Evolutionary conservation across 2,329 filamentous ascomycete species (phyloP).

Genomic region (Thelonectria olida): DNA sequence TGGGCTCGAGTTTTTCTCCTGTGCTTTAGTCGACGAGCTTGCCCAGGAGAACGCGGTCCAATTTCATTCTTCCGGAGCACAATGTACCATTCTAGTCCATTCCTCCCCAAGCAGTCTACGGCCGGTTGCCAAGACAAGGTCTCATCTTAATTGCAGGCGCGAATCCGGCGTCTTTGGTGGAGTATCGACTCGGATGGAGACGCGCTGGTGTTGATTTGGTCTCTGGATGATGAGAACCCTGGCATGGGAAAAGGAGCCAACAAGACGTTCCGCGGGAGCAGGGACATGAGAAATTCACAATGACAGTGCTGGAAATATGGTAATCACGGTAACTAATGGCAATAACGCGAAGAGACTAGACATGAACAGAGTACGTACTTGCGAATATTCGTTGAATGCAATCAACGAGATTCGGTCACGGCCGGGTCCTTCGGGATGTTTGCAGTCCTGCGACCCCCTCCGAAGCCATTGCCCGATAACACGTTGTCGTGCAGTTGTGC

Average conservation of each 20-base stretch:
- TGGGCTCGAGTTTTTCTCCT: neutral
- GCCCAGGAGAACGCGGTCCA: neutral
- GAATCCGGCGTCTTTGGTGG: conserved; percentile 29
- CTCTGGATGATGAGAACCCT: neutral
- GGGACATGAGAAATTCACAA: neutral
- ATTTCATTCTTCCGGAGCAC: neutral
- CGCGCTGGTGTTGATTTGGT: neutral
- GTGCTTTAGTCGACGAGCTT: neutral
- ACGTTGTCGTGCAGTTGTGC: conserved; percentile 1
- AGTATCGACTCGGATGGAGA: conserved; percentile 12
- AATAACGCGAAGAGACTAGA: neutral
- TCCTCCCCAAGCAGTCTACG: conserved; percentile 34
- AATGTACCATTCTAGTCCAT: conserved; percentile 26
- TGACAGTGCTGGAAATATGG: neutral
- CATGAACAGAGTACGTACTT: no score
- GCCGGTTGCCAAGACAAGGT: conserved; percentile 33
- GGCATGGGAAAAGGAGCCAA: conserved; percentile 1
- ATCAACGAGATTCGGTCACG: conserved; percentile 6
- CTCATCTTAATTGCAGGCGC: conserved; percentile 41
- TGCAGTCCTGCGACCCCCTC: neutral
- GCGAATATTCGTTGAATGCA: no score
- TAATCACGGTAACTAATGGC: conserved; percentile 8
- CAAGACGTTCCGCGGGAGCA: neutral
- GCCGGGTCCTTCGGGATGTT: conserved; percentile 10
- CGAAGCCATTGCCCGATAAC: conserved; percentile 5